Base-by-base conservation (phyloP, 1,139 yeast genomes). In the Hemisphaericaspora xylanilytica region DNA sequence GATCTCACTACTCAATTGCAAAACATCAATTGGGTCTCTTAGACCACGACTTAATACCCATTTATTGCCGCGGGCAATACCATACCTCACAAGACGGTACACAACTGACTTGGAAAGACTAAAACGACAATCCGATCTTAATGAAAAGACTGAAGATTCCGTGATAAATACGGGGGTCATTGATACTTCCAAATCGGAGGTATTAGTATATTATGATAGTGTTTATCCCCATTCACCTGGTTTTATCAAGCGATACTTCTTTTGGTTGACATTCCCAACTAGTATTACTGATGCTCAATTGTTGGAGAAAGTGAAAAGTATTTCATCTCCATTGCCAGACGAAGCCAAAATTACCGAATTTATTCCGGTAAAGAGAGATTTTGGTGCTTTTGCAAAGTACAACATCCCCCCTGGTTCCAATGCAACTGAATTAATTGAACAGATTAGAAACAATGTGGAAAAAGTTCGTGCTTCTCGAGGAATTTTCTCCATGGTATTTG, bases 331-430 rank as follows among this genome's bases (percentile, higher is more conserved):
- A 2, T 49, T 70, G 17, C 73, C 74, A 2, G 48, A 44, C 4
- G 59, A 51, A 2, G 55, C 63, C 5, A 39, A 47, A 6, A 58
- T 69, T 28, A 48, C 57, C 4, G 73, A 65, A 30, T 69, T 86
- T 26, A 81, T 88, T 12, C 85, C 95, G 0, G 70, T 85, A 42
- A 73, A 64, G 44, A 65, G 95, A 47, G 98, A 92, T 55, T 96
- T 97, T 38, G 97, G 97, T 32, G 96, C 89, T 0, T 90, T 92
- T 69, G 92, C 86, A 25, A 84, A 84, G 48, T 85, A 83, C 52
- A 63, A 66, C 33, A 76, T 82, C 6, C 90, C 94, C 0, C 64
- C 63, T 2, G 69, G 62, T 3, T 60, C 65, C 34, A 62, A 75
- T 2, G 59, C 73, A 4, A 72, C 76, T 33, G 78, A 77, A 16